Evolutionary conservation across 495 filamentous ascomycete genomes (phyloP), one percentile per base, ranked within the genome.

Genomic region (Patellaria atrata): DNA sequence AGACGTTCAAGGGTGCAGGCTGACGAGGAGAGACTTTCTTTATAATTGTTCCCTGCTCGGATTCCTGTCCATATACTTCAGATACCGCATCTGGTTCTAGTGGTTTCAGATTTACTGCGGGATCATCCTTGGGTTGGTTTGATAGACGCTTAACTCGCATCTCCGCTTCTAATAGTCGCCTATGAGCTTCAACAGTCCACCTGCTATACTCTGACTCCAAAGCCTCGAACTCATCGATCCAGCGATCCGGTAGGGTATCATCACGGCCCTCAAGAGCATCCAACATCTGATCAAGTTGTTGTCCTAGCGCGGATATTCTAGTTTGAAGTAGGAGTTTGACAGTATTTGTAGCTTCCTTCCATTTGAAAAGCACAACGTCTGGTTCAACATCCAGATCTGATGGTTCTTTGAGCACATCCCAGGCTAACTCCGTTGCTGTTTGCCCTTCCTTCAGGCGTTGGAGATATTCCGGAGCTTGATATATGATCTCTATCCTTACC

Each of bases 221-320:
- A 0, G 55, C 52, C 51, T 96, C 91, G 47, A 96, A 70, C 5
- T 74, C 64, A 37, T 86, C 82, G 29, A 94, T 71, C 91, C 91
- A 97, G 13, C 57, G 48, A 21, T 92, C 82, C 0, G 89, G 89
- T 7, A 97, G 52, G 2, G 77, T 77, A 45, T 97, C 89, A 34
- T 76, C 63, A 17, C 73, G 66, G 4, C 82, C 84, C 51, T 94
- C 89, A 7, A 96, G 59, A 7, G 71, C 62, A 47, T 96, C 86
- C 5, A 96, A 66, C 67, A 91, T 80, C 9, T 58, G 65, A 52
- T 97, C 89, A 52, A 96, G 61, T 15, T 73, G 61, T 23, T 67
- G 67, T 0, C 83, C 91, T 1, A 82, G 65, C 12, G 68, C 64
- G 22, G 69, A 58, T 12, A 96, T 75, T 34, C 78, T 79, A 6